phyloP scores from a whole-genome alignment of 108 stramenopile genomes.

The Pelagomonas calceolata region DNA sequence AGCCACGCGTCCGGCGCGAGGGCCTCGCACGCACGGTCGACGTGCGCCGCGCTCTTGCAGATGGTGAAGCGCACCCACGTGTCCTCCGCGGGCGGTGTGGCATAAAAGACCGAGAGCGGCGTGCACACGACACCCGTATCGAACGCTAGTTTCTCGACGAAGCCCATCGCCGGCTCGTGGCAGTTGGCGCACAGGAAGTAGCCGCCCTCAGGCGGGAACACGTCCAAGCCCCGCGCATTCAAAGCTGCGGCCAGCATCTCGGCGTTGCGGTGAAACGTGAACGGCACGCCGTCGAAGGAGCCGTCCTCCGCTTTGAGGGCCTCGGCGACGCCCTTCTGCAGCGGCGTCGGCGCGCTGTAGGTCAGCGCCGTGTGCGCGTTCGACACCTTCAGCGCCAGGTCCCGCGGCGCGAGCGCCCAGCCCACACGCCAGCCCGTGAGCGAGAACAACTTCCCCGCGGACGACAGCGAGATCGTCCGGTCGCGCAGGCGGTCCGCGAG shows the following conservation, averaged over 20 bases:
- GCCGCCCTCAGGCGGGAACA: conserved; percentile 41
- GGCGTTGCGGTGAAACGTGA: conserved; percentile 23
- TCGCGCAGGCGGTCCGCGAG: conserved; percentile 82
- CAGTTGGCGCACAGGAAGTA: conserved; percentile 49
- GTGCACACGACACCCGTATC: conserved; percentile 44
- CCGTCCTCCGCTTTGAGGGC: conserved; percentile 16
- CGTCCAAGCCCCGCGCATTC: conserved; percentile 24
- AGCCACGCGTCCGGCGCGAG: no score
- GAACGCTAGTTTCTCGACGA: conserved; percentile 30
- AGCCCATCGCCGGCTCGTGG: no score
- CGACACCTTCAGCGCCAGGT: conserved; percentile 19
- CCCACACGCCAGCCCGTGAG: conserved; percentile 98
- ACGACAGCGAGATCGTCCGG: conserved; percentile 83
- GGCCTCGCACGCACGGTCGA: no score
- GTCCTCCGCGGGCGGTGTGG: no score
- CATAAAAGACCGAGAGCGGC: conserved; percentile 42
- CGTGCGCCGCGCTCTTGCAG: no score
- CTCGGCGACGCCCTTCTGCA: conserved; percentile 43
- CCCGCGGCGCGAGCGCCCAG: conserved; percentile 79
- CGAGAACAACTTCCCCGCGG: conserved; percentile 96
- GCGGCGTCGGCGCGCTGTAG: conserved; percentile 2
- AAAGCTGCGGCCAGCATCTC: conserved; percentile 22
- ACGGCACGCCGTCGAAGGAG: conserved; percentile 33
- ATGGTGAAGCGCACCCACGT: no score
- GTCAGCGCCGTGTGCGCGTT: no score